phyloP scores from a whole-genome alignment of 169 alveolate genomes.

The Eimeria falciformis region DNA sequence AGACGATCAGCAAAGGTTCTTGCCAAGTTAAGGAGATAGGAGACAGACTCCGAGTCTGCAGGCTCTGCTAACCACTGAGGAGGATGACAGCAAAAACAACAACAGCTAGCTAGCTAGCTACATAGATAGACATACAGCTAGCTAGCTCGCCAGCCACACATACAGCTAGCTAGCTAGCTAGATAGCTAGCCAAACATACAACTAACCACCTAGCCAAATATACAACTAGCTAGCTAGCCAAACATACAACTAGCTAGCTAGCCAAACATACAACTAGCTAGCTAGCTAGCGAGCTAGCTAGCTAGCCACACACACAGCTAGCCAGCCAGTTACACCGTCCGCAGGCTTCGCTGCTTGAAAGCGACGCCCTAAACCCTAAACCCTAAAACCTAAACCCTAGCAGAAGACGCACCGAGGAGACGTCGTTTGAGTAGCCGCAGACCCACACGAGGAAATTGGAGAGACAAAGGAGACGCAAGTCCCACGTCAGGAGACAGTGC shows the following conservation, averaged over 20 bases:
- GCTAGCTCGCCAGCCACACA: neutral
- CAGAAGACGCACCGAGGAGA: conserved; percentile 29
- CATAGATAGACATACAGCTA: too few species aligned
- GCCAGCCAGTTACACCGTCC: too few species aligned
- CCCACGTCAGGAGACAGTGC: conserved; percentile 48
- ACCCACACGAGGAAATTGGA: conserved; percentile 47
- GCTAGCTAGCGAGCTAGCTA: too few species aligned
- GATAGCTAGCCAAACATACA: too few species aligned
- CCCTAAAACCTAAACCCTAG: too few species aligned
- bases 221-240: too few species aligned
- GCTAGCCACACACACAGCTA: too few species aligned
- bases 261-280: neutral
- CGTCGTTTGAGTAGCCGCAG: conserved; percentile 50
- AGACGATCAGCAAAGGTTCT: neutral
- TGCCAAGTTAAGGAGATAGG: neutral
- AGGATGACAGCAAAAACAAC: neutral
- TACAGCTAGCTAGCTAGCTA: too few species aligned
- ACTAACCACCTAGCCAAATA: too few species aligned
- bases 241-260: neutral
- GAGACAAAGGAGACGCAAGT: conserved; percentile 40
- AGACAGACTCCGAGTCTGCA: neutral
- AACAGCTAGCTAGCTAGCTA: neutral
- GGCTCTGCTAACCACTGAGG: conserved; percentile 23
- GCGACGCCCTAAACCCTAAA: too few species aligned
- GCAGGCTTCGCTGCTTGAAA: too few species aligned